Evolutionary conservation across 2,329 filamentous ascomycete genomes (phyloP), one percentile per base, ranked within the genome.

Genomic region (Stachybotrys chartarum): DNA sequence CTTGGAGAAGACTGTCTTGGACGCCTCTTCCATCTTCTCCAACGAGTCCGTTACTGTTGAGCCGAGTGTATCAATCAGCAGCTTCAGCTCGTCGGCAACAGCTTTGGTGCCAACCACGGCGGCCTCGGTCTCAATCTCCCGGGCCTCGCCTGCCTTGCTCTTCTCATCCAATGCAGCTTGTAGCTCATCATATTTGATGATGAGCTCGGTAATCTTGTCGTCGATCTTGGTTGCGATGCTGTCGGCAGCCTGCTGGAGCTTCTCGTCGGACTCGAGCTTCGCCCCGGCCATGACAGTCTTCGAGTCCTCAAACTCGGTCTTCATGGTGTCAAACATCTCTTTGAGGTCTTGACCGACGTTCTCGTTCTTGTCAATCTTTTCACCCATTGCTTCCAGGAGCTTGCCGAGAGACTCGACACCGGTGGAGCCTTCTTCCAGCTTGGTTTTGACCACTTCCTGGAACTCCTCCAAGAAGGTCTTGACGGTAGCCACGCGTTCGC

Each of bases 181-280:
- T 59, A 92, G 86, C 58, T 94, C 90, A 55, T 97, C 92, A 65
- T 96, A 95, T 69, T 95, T 97, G 61, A 81, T 78, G 68, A 96
- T 84, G 30, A 99, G 78, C 60, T 91, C 89, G 56, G 82, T 82
- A 62, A 97, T 79, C 63, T 82, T 83, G 63, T 85, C 82, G 42
- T 85, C 83, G 49, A 87, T 73, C 67, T 83, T 85, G 57, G 70
- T 68, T 48, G 77, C 72, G 8, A 87, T 72, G 6, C 67, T 73
- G 8, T 84, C 79, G 18, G 80, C 79, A 0, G 79, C 78, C 57
- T 81, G 72, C 60, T 84, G 79, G 32, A 87, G 84, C 67, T 91
- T 91, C 64, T 91, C 88, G 58, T 96, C 90, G 3, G 86, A 82
- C 58, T 96, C 90, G n/a, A 90, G 78, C 72, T 93, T 94, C 53